Percentiles rank a stretch among this genome's conserved stretches.
These are phyloP conservation scores for Aciculoconidium aculeatum DNA, from an alignment of 805 yeast species.

Conservation along the genomic window DNA sequence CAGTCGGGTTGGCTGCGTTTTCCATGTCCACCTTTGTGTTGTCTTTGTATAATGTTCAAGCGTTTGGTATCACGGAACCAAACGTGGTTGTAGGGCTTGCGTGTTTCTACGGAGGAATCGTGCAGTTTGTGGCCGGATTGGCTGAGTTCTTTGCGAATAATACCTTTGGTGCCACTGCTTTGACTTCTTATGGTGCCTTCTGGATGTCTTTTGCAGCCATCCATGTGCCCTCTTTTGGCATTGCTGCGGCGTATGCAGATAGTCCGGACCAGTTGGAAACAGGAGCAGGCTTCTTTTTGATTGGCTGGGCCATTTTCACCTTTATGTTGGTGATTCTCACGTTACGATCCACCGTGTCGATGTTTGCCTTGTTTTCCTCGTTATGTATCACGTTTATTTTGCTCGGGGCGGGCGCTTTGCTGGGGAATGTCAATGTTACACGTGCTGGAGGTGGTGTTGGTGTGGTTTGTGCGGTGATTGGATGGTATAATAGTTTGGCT, in stretches of 20 bases:
- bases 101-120: conserved; percentile 45
- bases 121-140: conserved; percentile 45
- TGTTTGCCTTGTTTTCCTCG: conserved; percentile 48
- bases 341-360: conserved; percentile 41
- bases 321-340: conserved; percentile 53
- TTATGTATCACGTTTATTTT: conserved; percentile 51
- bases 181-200: conserved; percentile 50
- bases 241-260: conserved; percentile 40
- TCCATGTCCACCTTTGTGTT: conserved; percentile 42
- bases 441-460: conserved; percentile 23
- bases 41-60: conserved; percentile 42
- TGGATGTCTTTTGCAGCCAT: conserved; percentile 48
- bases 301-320: conserved; percentile 64
- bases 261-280: conserved; percentile 37
- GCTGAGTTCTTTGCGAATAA: conserved; percentile 48
- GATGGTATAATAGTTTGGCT: conserved; percentile 23
- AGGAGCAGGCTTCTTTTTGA: conserved; percentile 51
- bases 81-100: conserved; percentile 41
- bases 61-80: conserved; percentile 38
- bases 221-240: conserved; percentile 51
- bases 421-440: conserved; percentile 15
- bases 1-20: conserved; percentile 48
- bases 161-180: conserved; percentile 51
- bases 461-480: conserved; percentile 17
- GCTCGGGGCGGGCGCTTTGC: conserved; percentile 47